A percentile compares a stretch with the other conserved stretches of the same genome.
These are phyloP conservation scores for Crithidia thermophila DNA, from an alignment of 208 protist genomes.

Conservation along the genomic window DNA sequence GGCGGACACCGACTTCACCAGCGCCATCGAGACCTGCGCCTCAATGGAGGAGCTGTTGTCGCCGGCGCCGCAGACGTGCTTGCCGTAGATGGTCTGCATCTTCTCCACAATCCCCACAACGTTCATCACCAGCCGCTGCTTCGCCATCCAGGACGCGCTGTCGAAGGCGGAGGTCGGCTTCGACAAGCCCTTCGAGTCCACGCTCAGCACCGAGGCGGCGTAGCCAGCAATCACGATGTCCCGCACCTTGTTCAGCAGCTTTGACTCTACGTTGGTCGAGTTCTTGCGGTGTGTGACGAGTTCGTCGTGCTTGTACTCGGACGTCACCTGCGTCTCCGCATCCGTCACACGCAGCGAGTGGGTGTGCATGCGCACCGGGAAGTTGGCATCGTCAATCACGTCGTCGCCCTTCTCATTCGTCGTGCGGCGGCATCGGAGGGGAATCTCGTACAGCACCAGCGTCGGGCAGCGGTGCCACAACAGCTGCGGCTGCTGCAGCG, in stretches of 20 bases:
- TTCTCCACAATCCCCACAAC: conserved; percentile 10
- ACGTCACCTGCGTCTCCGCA: conserved; percentile 5
- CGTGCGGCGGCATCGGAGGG: conserved; percentile 26
- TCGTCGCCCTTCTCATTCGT: conserved; percentile 23
- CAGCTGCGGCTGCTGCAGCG: too few species aligned
- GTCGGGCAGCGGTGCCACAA: conserved; percentile 25
- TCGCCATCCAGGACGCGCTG: conserved; percentile 40
- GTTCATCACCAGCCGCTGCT: conserved; percentile 32
- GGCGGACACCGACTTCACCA: conserved; percentile 24
- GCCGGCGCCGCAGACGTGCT: neutral
- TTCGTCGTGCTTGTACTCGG: conserved; percentile 42
- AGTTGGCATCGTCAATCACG: conserved; percentile 27
- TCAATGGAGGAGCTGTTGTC: conserved; percentile 9
- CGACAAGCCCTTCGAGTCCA: conserved; percentile 31
- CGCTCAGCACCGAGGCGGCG: conserved; percentile 32
- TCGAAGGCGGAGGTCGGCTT: conserved; percentile 28
- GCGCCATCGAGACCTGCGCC: conserved; percentile 25
- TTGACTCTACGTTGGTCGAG: conserved; percentile 35
- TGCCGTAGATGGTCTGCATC: conserved; percentile 23
- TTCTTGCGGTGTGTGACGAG: conserved; percentile 38
- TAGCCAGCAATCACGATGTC: conserved; percentile 32
- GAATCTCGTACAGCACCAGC: conserved; percentile 50
- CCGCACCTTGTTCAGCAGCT: conserved; percentile 31
- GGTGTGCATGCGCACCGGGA: conserved; percentile 31
- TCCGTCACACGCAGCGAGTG: conserved; percentile 22